Conservation (phyloP, 2,329 filamentous ascomycete species). For the Eurotiales sp. region DNA sequence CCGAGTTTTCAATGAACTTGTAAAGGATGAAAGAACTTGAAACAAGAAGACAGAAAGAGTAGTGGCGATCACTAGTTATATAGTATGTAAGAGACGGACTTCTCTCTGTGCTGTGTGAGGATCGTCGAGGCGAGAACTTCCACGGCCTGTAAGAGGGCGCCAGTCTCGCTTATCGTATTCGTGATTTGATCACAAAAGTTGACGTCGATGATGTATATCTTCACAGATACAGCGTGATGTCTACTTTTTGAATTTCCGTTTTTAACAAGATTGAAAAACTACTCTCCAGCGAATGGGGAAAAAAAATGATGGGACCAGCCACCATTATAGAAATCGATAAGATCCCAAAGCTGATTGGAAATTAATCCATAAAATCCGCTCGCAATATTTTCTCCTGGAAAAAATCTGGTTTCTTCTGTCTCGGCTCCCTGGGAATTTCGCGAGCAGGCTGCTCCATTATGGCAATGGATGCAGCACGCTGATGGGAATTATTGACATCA, state of each 20-base stretch:
- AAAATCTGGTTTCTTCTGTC: conserved; percentile 73
- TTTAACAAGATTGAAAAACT: neutral
- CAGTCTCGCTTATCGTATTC: neutral
- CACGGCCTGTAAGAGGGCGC: neutral
- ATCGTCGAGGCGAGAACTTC: neutral
- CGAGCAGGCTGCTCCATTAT: conserved; percentile 55
- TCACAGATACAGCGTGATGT: neutral
- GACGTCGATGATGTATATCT: neutral
- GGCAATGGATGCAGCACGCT: conserved; percentile 43
- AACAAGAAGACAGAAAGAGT: neutral
- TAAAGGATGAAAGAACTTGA: neutral
- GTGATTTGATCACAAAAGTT: neutral
- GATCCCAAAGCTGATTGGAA: neutral
- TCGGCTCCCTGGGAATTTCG: conserved; percentile 44
- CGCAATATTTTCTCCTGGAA: conserved; percentile 97
- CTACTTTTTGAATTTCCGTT: too few species aligned
- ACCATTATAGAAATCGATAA: neutral
- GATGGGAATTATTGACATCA: conserved; percentile 39
- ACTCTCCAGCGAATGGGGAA: too few species aligned
- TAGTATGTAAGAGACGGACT: neutral
- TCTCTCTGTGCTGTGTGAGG: neutral
- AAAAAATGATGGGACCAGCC: neutral
- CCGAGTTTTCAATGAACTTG: neutral
- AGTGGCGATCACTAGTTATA: neutral
- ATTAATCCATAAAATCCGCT: conserved; percentile 94